Evolutionary conservation across 2,329 filamentous ascomycete species (phyloP).

Genomic region (Trichoderma sp.): DNA sequence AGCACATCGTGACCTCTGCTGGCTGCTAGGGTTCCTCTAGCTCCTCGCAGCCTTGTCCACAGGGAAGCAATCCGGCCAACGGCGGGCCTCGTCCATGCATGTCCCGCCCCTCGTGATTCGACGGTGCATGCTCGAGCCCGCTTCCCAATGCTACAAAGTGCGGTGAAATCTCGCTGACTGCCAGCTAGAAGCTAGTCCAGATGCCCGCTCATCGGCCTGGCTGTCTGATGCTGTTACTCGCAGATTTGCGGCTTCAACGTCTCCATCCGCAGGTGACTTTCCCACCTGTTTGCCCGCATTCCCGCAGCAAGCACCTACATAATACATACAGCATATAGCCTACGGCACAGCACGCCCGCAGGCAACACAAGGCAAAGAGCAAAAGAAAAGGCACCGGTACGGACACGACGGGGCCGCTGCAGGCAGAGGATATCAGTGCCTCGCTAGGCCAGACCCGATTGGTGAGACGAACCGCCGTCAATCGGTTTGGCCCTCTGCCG

Average conservation of each 20-base stretch:
- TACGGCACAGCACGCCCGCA: neutral
- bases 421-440: conserved; percentile 9
- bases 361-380: neutral
- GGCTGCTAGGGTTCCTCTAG: neutral
- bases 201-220: neutral
- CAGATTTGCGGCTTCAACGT: neutral
- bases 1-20: conserved; percentile 3
- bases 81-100: conserved; percentile 20
- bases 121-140: conserved; percentile 12
- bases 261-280: conserved; percentile 1
- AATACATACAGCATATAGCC: conserved; percentile 11
- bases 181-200: neutral
- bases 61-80: conserved; percentile 10
- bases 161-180: conserved; percentile 17
- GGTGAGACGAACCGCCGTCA: conserved; percentile 1
- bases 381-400: neutral
- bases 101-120: conserved; percentile 19
- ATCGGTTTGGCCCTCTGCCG: conserved; percentile 1
- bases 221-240: neutral
- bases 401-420: conserved; percentile 13
- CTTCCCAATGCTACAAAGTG: conserved; percentile 18
- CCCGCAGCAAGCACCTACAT: conserved; percentile 13
- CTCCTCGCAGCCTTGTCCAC: conserved; percentile 17
- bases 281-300: conserved; percentile 17
- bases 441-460: conserved; percentile 11